phyloP scores from a whole-genome alignment of 345 rosid species.

The Passiflora organensis region DNA sequence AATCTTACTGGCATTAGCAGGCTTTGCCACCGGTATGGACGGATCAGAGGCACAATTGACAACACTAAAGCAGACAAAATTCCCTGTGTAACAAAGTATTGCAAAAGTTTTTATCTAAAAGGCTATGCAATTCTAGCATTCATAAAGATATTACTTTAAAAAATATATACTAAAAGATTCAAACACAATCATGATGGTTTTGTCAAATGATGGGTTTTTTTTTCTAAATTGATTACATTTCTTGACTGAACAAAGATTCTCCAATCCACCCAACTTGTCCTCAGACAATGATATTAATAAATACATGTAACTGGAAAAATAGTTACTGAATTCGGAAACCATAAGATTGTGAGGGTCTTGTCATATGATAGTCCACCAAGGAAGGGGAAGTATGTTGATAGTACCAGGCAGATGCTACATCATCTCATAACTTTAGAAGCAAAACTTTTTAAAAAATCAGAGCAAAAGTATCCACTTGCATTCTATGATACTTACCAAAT shows the following conservation, averaged over 20 bases:
- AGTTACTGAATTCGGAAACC: too few relatives aligned
- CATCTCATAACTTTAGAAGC: background rate
- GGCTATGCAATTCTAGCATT: background rate
- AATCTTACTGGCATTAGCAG: slow-evolving; percentile 78
- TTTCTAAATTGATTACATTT: too few relatives aligned
- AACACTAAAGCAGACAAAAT: slow-evolving; percentile 74
- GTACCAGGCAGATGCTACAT: background rate
- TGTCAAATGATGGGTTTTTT: background rate
- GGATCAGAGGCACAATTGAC: slow-evolving; percentile 69
- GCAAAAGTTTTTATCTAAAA: slow-evolving; percentile 3
- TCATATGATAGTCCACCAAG: slow-evolving; percentile 2
- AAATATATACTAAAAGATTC: background rate
- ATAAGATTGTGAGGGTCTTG: too few relatives aligned
- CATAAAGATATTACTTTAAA: background rate
- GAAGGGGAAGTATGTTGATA: background rate
- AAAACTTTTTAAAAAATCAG: background rate
- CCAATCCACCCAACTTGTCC: too few relatives aligned
- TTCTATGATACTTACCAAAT: slow-evolving; percentile 55
- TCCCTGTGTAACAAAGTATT: slow-evolving; percentile 48
- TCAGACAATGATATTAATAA: background rate
- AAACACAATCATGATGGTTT: too few relatives aligned
- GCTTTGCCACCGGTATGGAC: slow-evolving; percentile 97
- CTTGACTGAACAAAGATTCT: too few relatives aligned
- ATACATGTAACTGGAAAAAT: background rate
- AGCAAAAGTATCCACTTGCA: slow-evolving; percentile 1